Evolutionary conservation across 345 rosid species (phyloP), one percentile per base, ranked within the genome.

Genomic region (Lagerstroemia speciosa): DNA sequence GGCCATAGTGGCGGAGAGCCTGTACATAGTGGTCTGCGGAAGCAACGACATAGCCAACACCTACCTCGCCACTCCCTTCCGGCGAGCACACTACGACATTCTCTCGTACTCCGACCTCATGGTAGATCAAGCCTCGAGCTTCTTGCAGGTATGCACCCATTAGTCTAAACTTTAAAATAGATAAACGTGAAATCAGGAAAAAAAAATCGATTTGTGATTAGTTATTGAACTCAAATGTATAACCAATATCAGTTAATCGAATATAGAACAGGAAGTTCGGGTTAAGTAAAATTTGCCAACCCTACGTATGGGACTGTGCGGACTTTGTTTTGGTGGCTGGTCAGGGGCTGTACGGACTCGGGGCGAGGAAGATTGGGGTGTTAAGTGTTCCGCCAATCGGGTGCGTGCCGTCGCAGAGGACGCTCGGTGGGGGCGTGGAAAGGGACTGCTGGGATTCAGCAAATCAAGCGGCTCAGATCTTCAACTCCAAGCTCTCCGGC

Each of bases 401-500:
- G 22, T 88, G 97, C 60, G 63, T 86, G 41, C 93, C 98, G 46
- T 77, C 89, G 7, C 95, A 88, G 29, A 84, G 93, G 81, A 88
- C 93, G 2, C 15, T 84, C 2, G 71, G 64, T 3, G 97, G 98
- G 62, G 97, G 97, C 57, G 29, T 66, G 26, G 4, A 6, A 12
- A 82, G 95, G 73, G 72, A 62, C 0, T 88, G 90, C 68, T 80
- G 78, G 16, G 84, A 83, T 2, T 2, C 15, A 27, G 75, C 64
- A 68, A 86, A 93, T 60, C 70, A 78, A 37, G 92, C 86, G 26
- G 83, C 96, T 4, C 30, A 11, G 34, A 77, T 82, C 73, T 85
- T 83, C 69, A 90, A 87, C 72, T 75, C 85, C 73, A 93, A 87
- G 72, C 73, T 88, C 57, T 41, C 81, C 8, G 4, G 78, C 19